Percentiles rank a stretch among this genome's conserved stretches.
These are phyloP conservation scores for Naegleria fowleri DNA, from an alignment of 208 protist genomes.

Conservation along the genomic window DNA sequence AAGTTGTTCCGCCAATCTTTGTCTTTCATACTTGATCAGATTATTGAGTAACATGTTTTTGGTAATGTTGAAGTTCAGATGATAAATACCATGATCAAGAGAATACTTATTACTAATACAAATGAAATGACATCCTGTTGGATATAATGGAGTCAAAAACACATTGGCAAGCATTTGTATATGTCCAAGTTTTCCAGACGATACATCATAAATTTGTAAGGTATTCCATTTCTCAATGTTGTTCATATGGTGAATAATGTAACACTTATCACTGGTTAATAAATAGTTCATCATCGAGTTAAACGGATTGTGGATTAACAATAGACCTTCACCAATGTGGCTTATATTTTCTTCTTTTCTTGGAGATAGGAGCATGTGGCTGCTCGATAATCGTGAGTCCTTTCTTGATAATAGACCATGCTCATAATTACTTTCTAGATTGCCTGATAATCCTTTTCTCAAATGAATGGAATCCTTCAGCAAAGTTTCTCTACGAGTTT, in stretches of 20 bases:
- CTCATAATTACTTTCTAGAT: neutral
- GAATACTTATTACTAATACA: neutral
- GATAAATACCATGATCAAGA: neutral
- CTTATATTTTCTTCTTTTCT: neutral
- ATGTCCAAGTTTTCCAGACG: neutral
- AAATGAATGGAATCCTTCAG: neutral
- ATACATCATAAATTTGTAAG: neutral
- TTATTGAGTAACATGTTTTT: neutral
- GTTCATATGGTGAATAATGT: neutral
- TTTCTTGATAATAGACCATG: neutral
- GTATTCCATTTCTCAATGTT: neutral
- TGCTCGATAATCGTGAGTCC: neutral
- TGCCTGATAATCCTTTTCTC: neutral
- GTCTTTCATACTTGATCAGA: neutral
- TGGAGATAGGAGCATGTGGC: neutral
- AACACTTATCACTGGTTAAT: neutral
- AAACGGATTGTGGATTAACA: neutral
- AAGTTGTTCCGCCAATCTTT: neutral
- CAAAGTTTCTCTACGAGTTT: neutral
- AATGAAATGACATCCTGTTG: neutral
- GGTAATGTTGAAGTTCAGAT: neutral
- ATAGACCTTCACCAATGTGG: neutral
- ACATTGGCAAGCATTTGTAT: neutral
- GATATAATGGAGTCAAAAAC: neutral
- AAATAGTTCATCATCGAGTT: neutral